Evolutionary conservation across 768 basidiomycete genomes (phyloP).

Genomic region (Lactifluus pinguis): DNA sequence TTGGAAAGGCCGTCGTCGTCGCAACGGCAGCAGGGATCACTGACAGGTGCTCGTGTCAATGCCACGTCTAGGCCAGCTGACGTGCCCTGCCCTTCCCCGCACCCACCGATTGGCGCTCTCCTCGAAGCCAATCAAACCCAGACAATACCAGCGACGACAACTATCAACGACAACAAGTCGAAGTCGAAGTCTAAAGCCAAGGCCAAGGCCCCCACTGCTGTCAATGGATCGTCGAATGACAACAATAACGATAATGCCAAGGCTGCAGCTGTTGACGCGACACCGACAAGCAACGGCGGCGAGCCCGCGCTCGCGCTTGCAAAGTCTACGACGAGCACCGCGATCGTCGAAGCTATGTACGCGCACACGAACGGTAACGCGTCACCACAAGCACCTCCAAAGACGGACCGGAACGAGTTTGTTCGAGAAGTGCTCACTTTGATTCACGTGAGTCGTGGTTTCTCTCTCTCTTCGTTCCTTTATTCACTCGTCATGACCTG

Average conservation of each 20-base stretch:
- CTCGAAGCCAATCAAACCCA: background rate
- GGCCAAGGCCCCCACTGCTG: constrained; percentile 1
- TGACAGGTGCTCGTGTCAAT: background rate
- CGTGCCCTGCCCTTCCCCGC: background rate
- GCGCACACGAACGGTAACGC: constrained; percentile 10
- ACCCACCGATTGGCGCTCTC: background rate
- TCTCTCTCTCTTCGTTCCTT: background rate
- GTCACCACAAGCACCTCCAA: constrained; percentile 1
- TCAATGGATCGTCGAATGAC: background rate
- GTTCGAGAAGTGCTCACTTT: constrained; percentile 70
- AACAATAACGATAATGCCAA: background rate
- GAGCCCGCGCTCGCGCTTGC: background rate
- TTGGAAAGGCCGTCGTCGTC: background rate
- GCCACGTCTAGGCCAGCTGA: background rate
- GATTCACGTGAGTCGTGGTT: constrained; percentile 22
- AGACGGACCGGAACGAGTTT: constrained; percentile 32
- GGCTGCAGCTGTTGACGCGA: background rate
- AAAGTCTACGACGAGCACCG: constrained; percentile 12
- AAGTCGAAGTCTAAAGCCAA: background rate
- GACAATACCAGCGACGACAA: background rate
- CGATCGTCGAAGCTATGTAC: constrained; percentile 14
- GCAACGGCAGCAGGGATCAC: background rate
- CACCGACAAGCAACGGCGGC: background rate
- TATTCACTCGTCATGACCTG: background rate
- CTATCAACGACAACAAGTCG: background rate